Conservation (phyloP, 176 grass and related monocot genomes). For the Puya raimondii region DNA sequence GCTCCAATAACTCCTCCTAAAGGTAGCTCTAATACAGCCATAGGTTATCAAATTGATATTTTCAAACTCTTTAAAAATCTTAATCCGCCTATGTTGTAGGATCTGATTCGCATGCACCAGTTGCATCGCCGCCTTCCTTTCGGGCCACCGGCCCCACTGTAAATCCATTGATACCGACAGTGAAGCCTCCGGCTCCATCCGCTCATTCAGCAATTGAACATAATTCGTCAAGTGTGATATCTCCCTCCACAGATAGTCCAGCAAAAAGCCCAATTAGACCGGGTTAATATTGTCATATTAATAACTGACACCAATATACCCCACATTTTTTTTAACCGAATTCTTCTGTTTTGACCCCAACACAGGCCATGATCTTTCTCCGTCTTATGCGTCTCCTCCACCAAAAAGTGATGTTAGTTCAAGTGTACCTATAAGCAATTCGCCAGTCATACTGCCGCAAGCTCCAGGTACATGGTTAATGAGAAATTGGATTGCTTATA, state of each 20-base stretch:
- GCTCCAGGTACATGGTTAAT: constrained; percentile 35
- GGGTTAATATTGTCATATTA: constrained; percentile 33
- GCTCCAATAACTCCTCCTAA: too few relatives aligned
- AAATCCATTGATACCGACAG: neutral
- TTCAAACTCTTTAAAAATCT: too few relatives aligned
- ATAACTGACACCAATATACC: neutral
- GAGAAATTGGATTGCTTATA: neutral
- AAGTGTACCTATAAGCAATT: constrained; percentile 43
- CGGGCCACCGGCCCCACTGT: neutral
- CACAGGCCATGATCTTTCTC: constrained; percentile 5
- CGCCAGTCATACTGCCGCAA: constrained; percentile 36
- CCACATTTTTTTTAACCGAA: too few relatives aligned
- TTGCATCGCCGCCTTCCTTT: neutral
- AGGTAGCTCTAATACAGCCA: too few relatives aligned
- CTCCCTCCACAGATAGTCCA: constrained; percentile 31
- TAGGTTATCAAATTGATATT: too few relatives aligned
- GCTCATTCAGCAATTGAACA: too few relatives aligned
- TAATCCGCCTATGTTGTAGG: neutral
- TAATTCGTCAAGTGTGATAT: neutral
- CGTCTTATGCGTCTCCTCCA: constrained; percentile 19
- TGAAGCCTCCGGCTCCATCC: neutral
- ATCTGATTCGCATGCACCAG: constrained; percentile 21
- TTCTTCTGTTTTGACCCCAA: neutral
- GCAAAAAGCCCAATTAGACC: constrained; percentile 40
- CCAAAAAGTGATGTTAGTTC: constrained; percentile 24